Conservation (phyloP, 192 early-diverging fungal genomes). For the Coemansia sp. region DNA sequence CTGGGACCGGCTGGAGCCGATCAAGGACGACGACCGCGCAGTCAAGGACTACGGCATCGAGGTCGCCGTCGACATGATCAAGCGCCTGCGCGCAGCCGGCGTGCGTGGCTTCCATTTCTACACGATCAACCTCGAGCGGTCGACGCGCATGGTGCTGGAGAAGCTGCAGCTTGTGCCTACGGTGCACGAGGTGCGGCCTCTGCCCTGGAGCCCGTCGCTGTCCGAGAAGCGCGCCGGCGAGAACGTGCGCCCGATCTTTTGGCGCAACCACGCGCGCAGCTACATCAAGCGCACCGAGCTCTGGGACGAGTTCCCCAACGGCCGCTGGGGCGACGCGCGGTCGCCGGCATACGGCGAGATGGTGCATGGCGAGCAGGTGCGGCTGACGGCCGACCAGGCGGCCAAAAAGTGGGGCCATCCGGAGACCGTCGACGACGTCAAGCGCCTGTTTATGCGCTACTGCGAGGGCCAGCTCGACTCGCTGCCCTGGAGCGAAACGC, state of each 20-base stretch:
- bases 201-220: conserved; percentile 71
- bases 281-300: conserved; percentile 88
- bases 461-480: conserved; percentile 72
- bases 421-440: conserved; percentile 61
- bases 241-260: conserved; percentile 97
- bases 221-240: conserved; percentile 87
- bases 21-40: conserved; percentile 98
- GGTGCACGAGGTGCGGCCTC: conserved; percentile 60
- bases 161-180: conserved; percentile 72
- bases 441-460: conserved; percentile 76
- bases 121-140: conserved; percentile 90
- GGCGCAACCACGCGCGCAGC: conserved; percentile 90
- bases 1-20: conserved; percentile 81
- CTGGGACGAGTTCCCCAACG: conserved; percentile 99
- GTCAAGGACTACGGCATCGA: conserved; percentile 91
- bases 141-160: conserved; percentile 84
- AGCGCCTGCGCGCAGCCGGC: conserved; percentile 65
- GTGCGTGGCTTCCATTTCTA: conserved; percentile 92
- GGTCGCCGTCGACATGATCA: conserved; percentile 83
- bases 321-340: conserved; percentile 95
- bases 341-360: conserved; percentile 87
- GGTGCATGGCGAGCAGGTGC: conserved; percentile 77
- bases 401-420: conserved; percentile 81
- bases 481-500: conserved; percentile 89
- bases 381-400: conserved; percentile 73